Base-by-base conservation (phyloP, 495 filamentous ascomycete genomes). In the Recurvomyces mirabilis region DNA sequence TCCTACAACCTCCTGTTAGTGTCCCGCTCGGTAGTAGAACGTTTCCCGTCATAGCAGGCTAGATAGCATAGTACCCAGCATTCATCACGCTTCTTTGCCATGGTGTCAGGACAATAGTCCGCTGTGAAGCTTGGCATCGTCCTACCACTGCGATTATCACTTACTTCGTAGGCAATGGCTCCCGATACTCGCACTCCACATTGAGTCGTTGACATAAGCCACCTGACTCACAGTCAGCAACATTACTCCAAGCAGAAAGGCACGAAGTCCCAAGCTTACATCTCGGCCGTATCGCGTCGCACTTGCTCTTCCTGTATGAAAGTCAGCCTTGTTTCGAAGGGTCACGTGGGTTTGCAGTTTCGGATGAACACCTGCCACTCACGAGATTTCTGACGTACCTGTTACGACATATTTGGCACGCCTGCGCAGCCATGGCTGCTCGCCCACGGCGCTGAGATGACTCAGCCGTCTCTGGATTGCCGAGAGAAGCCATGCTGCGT, bases 161-260 rank as follows among this genome's bases (percentile, higher is more conserved):
- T 63, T 66, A 78, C 75, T 77, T 79, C 23, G 75, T 79, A 40
- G 74, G 74, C 54, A 74, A 68, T 20, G 73, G 71, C 53, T 78
- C 74, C 47, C 74, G 60, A 51, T 78, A 79, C 49, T 64, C 64
- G 63, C 74, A 78, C 34, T 75, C 71, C 33, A 75, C 63, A 47
- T 68, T 60, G 59, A 70, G 58, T 64, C 59, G 47, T 23, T 39
- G 29, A 43, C 59, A 61, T 2, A 60, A 41, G 5, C 54, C 54
- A 38, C 50, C 50, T 53, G 26, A 2, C 1, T 1, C 3, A 3
- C 14, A 24, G 45, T 48, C 37, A 48, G 38, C 20, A 6, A 25
- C 21, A n/a, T 21, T 31, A 7, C 10, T 21, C 23, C 13, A 19
- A 30, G 13, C 4, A 6, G n/a, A 19, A 15, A 35, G 23, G 18